These are phyloP conservation scores for Secale cereale DNA, from an alignment of 176 grass and related monocot genomes.

Conservation along the genomic window DNA sequence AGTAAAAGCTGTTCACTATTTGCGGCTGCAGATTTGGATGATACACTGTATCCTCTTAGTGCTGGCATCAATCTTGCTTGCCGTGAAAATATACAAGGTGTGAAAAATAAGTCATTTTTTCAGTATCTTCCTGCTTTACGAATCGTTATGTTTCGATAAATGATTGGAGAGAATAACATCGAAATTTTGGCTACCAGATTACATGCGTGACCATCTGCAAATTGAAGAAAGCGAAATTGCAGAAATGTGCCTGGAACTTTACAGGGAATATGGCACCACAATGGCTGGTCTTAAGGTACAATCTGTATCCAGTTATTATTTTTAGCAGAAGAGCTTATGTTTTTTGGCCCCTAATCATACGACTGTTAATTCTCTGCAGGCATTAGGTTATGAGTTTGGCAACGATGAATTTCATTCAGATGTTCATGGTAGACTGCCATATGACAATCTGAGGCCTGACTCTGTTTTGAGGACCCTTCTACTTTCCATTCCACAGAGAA, in stretches of 20 bases:
- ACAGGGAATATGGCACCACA: constrained; percentile 78
- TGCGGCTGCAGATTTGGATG: constrained; percentile 71
- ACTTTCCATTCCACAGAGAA: constrained; percentile 65
- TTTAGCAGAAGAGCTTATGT: neutral
- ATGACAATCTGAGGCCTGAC: constrained; percentile 57
- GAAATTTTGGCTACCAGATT: constrained; percentile 40
- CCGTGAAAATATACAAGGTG: constrained; percentile 70
- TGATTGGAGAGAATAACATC: neutral
- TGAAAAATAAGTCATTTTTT: neutral
- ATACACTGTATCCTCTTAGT: constrained; percentile 66
- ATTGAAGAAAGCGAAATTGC: constrained; percentile 62
- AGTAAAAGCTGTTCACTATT: neutral
- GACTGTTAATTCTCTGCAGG: constrained; percentile 18
- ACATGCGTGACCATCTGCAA: constrained; percentile 62
- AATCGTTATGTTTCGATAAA: neutral
- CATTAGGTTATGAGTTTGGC: constrained; percentile 56
- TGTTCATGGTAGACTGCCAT: constrained; percentile 76
- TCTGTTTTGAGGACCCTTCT: constrained; percentile 57
- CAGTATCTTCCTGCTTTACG: neutral
- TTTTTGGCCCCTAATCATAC: neutral
- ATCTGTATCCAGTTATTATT: neutral
- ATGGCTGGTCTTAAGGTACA: constrained; percentile 78
- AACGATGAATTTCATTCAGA: constrained; percentile 63
- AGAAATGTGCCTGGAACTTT: constrained; percentile 64
- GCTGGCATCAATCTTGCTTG: constrained; percentile 64